These are phyloP conservation scores for Peribolospora kevripleyi DNA, from an alignment of 768 basidiomycete species.

Conservation along the genomic window DNA sequence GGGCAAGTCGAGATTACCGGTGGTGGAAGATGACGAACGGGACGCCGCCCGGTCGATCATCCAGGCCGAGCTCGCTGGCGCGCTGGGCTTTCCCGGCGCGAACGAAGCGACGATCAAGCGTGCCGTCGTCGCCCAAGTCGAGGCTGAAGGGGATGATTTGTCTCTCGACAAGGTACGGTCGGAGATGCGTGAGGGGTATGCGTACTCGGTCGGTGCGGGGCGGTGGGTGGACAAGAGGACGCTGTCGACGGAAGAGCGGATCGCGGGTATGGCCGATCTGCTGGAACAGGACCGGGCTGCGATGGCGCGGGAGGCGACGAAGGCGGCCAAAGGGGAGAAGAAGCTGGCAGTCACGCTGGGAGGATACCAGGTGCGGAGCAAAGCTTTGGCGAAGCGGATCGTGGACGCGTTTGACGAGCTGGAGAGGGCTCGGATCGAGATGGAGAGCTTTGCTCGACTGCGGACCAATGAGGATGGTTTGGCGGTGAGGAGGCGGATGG, in stretches of 20 bases:
- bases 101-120: slow-evolving; percentile 52
- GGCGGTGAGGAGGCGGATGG: slow-evolving; percentile 33
- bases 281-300: slow-evolving; percentile 38
- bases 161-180: slow-evolving; percentile 6
- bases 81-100: slow-evolving; percentile 67
- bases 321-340: slow-evolving; percentile 68
- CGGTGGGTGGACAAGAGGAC: slow-evolving; percentile 42
- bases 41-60: slow-evolving; percentile 43
- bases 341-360: slow-evolving; percentile 64
- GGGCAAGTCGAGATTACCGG: slow-evolving; percentile 35
- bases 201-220: slow-evolving; percentile 32
- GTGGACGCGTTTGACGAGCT: slow-evolving; percentile 45
- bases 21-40: slow-evolving; percentile 55
- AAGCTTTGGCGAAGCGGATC: slow-evolving; percentile 26
- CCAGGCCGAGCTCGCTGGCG: slow-evolving; percentile 50
- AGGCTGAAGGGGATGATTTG: slow-evolving; percentile 18
- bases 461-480: slow-evolving; percentile 44
- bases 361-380: slow-evolving; percentile 64
- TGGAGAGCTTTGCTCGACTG: slow-evolving; percentile 55
- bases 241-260: slow-evolving; percentile 36
- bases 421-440: slow-evolving; percentile 38
- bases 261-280: slow-evolving; percentile 37
- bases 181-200: slow-evolving; percentile 33
- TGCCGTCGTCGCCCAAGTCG: slow-evolving; percentile 39
- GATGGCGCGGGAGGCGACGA: slow-evolving; percentile 59